Base-by-base conservation (phyloP, 371 early-diverging fungal genomes). In the Actinomortierella wolfii region DNA sequence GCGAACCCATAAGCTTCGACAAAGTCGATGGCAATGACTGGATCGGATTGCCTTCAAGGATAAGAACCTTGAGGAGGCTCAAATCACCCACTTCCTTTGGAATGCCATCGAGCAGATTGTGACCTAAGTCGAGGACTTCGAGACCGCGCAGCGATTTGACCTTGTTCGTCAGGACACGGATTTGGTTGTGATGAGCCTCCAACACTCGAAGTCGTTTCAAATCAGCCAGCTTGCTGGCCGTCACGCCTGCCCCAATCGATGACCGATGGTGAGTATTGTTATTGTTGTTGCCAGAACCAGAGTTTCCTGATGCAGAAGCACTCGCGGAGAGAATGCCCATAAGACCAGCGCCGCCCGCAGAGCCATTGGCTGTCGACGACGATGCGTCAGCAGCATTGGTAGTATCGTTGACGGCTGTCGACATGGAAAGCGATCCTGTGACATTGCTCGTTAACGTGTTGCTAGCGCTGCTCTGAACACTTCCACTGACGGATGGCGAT, bases 31-130 rank as follows among this genome's bases (percentile, higher is more conserved):
- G 78, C 49, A 78, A 26, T 4, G 64, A 61, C 56, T 74, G 68
- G 45, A 78, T 51, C 14, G 78, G 76, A 47, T 78, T 78, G 8
- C 77, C 78, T 25, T 66, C 61, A 8, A 78, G 48, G 24, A 59
- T 61, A 34, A 78, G 26, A 8, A 73, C 74, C 23, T 74, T 64
- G 17, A 78, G 67, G 28, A 59, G 57, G n/a, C 24, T 34, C 9
- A 77, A 42, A 18, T 73, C 69, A 45, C 78, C 78, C 11, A 78
- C 61, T 18, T 74, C 65, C 48, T 66, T 66, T 21, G 78, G 78
- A 40, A 78, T 47, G 61, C 66, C 68, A 6, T 50, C 53, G 20
- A 78, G 46, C 34, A 76, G 34, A 44, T 78, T 78, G 24, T 78
- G 51, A 6, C 64, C 53, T 5, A 76, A 34, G 45, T 78, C 69